These are phyloP conservation scores for Pythium pyrilobum DNA, from an alignment of 352 stramenopile genomes.

Conservation along the genomic window DNA sequence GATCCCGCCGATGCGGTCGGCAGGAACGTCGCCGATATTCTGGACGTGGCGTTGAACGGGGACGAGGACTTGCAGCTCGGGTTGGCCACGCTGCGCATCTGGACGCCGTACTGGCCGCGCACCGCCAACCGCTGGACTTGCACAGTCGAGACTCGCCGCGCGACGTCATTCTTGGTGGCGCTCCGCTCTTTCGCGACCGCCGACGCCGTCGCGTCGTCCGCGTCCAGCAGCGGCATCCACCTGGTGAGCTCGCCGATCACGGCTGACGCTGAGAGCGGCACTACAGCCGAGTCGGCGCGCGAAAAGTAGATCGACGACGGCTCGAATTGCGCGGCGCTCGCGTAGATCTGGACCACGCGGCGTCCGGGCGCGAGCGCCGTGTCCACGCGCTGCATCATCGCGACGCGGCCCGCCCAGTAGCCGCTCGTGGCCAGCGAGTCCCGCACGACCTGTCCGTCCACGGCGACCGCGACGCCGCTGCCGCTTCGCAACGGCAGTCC, in stretches of 20 bases:
- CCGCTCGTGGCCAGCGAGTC: constrained; percentile 34
- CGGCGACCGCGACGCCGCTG: constrained; percentile 31
- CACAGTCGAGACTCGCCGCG: constrained; percentile 35
- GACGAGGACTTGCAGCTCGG: constrained; percentile 24
- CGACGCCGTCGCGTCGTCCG: constrained; percentile 21
- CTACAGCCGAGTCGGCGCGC: constrained; percentile 24
- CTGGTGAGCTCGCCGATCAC: constrained; percentile 31
- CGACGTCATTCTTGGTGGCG: constrained; percentile 31
- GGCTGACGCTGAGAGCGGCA: constrained; percentile 15
- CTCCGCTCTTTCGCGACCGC: constrained; percentile 31
- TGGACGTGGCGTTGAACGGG: constrained; percentile 38
- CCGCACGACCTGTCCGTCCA: constrained; percentile 43
- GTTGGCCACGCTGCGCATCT: constrained; percentile 28
- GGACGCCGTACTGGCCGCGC: constrained; percentile 32
- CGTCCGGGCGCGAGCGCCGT: constrained; percentile 32
- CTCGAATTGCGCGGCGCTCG: constrained; percentile 35
- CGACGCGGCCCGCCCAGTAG: constrained; percentile 36
- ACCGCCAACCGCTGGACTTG: constrained; percentile 35
- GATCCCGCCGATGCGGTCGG: constrained; percentile 21
- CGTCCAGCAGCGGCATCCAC: constrained; percentile 31
- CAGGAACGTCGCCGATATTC: constrained; percentile 35
- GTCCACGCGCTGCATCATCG: constrained; percentile 36
- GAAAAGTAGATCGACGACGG: constrained; percentile 44
- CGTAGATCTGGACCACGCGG: constrained; percentile 48
- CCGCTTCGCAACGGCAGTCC: constrained; percentile 49